These are phyloP conservation scores for Exophiala sideris DNA, from an alignment of 2,329 filamentous ascomycete species.

Conservation along the genomic window DNA sequence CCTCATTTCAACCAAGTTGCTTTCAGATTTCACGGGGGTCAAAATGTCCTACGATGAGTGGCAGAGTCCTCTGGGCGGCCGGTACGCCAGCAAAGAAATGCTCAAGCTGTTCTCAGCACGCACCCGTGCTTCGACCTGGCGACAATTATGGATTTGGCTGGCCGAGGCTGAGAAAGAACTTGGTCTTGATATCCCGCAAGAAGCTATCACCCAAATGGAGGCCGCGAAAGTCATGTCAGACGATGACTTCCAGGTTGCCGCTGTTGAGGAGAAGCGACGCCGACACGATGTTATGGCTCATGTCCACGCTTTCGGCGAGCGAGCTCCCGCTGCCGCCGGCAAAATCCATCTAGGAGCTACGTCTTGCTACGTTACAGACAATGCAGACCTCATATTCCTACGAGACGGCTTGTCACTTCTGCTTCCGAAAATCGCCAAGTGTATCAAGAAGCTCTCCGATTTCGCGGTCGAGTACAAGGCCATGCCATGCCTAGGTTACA, in stretches of 20 bases:
- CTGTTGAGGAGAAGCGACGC: slow-evolving; percentile 70
- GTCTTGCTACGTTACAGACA: slow-evolving; percentile 63
- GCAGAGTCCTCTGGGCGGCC: slow-evolving; percentile 65
- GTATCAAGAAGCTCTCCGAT: slow-evolving; percentile 67
- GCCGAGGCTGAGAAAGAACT: slow-evolving; percentile 79
- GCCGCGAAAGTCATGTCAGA: slow-evolving; percentile 72
- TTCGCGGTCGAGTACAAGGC: slow-evolving; percentile 74
- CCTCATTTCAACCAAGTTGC: no score
- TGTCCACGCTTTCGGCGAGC: slow-evolving; percentile 70
- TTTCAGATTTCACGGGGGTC: neutral
- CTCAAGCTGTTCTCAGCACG: slow-evolving; percentile 74
- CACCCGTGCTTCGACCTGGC: slow-evolving; percentile 73
- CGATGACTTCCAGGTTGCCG: slow-evolving; percentile 70
- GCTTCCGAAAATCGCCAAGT: slow-evolving; percentile 71
- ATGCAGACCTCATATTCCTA: slow-evolving; percentile 71
- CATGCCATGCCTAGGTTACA: slow-evolving; percentile 71
- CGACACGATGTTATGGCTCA: slow-evolving; percentile 65
- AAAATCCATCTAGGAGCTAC: slow-evolving; percentile 77
- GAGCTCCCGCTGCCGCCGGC: slow-evolving; percentile 72
- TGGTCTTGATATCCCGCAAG: slow-evolving; percentile 68
- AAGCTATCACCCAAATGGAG: slow-evolving; percentile 74
- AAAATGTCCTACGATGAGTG: slow-evolving; percentile 51
- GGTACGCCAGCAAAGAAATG: slow-evolving; percentile 75
- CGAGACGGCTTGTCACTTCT: slow-evolving; percentile 72
- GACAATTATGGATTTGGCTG: slow-evolving; percentile 79